phyloP scores from a whole-genome alignment of 768 basidiomycete species.

The Boletus subparvulus region DNA sequence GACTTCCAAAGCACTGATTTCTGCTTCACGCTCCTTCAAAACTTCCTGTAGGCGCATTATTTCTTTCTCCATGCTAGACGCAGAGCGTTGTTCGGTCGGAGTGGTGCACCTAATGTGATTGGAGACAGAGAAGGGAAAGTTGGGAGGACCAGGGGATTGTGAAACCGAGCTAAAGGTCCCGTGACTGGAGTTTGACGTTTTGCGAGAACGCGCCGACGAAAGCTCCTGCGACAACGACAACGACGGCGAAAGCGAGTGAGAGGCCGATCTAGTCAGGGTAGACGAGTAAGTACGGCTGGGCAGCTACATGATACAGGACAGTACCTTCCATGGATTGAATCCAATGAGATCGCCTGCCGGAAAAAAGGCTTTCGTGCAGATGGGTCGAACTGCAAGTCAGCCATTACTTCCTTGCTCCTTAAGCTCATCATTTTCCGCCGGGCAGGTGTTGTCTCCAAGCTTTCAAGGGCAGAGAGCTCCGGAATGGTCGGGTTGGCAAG shows the following conservation, averaged over 20 bases:
- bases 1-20: constrained; percentile 74
- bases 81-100: constrained; percentile 64
- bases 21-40: constrained; percentile 86
- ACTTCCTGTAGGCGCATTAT: constrained; percentile 95
- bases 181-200: constrained; percentile 75
- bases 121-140: constrained; percentile 58
- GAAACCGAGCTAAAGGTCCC: constrained; percentile 67
- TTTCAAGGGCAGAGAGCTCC: constrained; percentile 42
- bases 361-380: constrained; percentile 76
- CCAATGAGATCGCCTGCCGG: constrained; percentile 82
- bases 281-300: constrained; percentile 7
- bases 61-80: constrained; percentile 86
- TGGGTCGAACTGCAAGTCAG: constrained; percentile 50
- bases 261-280: constrained; percentile 65
- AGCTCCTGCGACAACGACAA: constrained; percentile 97
- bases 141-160: constrained; percentile 58
- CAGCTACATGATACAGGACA: constrained; percentile 14
- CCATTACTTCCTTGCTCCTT: constrained; percentile 45
- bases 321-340: constrained; percentile 86
- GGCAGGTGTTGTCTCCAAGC: constrained; percentile 44
- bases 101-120: constrained; percentile 29
- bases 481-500: constrained; percentile 50
- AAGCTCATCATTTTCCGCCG: constrained; percentile 55
- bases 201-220: constrained; percentile 84
- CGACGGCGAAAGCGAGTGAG: constrained; percentile 92